These are phyloP conservation scores for Stenocarpella maydis DNA, from an alignment of 2,329 filamentous ascomycete genomes.

Conservation along the genomic window DNA sequence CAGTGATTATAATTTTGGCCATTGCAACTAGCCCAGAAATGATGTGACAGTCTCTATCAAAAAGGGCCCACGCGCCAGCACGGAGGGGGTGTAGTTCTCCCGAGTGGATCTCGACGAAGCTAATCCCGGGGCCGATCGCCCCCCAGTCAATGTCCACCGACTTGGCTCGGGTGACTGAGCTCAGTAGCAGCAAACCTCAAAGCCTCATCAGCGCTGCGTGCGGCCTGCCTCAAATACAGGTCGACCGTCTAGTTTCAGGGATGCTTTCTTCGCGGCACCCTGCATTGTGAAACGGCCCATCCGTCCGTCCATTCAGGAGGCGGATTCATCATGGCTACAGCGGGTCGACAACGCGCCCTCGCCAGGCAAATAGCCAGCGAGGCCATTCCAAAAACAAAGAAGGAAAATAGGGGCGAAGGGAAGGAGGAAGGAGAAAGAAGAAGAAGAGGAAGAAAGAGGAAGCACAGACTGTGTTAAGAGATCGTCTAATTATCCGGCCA, in stretches of 20 bases:
- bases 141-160: neutral
- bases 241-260: constrained; percentile 20
- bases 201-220: neutral
- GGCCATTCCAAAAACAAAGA: constrained; percentile 6
- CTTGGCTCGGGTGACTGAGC: constrained; percentile 16
- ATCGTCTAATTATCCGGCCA: neutral
- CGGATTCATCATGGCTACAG: neutral
- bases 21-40: neutral
- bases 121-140: constrained; percentile 11
- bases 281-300: constrained; percentile 19
- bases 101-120: neutral
- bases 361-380: neutral
- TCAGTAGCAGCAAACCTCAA: neutral
- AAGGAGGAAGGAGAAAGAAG: too few species aligned
- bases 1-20: neutral
- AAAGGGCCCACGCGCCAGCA: neutral
- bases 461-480: neutral
- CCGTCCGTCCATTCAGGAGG: neutral
- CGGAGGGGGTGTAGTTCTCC: neutral
- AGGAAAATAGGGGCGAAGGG: too few species aligned
- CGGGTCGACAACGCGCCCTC: neutral
- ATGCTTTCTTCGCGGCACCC: constrained; percentile 8
- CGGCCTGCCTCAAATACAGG: constrained; percentile 3
- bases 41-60: neutral
- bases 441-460: too few species aligned